Evolutionary conservation across 192 early-diverging fungal genomes (phyloP).

Genomic region (Podila epigama): DNA sequence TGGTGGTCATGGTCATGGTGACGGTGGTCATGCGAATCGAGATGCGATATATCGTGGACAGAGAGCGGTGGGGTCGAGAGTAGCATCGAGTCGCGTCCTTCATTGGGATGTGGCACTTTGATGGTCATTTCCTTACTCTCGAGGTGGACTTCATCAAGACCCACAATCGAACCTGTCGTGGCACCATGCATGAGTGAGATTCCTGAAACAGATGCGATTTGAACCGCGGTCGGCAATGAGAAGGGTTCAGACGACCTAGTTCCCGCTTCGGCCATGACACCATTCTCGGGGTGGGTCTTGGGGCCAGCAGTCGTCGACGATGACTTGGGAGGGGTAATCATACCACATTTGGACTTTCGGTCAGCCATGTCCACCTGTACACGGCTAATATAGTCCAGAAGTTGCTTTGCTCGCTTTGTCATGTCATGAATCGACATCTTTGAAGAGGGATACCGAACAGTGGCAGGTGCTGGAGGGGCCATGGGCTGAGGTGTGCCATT

Average conservation of each 20-base stretch:
- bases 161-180: slow-evolving; percentile 6
- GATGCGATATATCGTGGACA: slow-evolving; percentile 15
- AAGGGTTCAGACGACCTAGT: too few relatives aligned
- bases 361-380: slow-evolving; percentile 58
- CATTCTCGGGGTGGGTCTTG: neutral
- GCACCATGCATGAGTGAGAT: neutral
- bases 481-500: slow-evolving; percentile 37
- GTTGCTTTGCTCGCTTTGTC: slow-evolving; percentile 71
- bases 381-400: slow-evolving; percentile 68
- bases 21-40: slow-evolving; percentile 15
- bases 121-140: slow-evolving; percentile 27
- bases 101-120: slow-evolving; percentile 15
- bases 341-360: slow-evolving; percentile 18
- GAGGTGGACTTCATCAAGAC: neutral
- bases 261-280: neutral
- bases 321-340: slow-evolving; percentile 1
- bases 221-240: neutral
- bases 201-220: neutral
- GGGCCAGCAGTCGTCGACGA: neutral
- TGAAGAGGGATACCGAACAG: slow-evolving; percentile 60
- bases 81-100: neutral
- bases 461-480: slow-evolving; percentile 54
- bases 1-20: slow-evolving; percentile 2
- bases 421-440: slow-evolving; percentile 67
- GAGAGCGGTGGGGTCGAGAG: slow-evolving; percentile 42